Base-by-base conservation (phyloP, 225 moss, liverwort and hornwort species). In the Polytrichum commune region DNA sequence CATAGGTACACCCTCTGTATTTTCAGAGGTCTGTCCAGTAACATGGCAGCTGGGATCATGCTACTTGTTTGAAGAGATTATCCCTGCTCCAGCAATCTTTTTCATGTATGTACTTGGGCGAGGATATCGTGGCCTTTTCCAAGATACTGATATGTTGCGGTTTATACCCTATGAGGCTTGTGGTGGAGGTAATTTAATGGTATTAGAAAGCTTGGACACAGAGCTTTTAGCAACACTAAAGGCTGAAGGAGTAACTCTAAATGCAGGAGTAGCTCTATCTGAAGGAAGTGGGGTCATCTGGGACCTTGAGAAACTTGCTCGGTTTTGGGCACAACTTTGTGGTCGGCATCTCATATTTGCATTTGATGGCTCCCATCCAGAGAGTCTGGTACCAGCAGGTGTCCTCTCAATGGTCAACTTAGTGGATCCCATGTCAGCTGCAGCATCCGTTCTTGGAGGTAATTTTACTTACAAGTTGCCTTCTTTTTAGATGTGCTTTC, bases 31-130 rank as follows among this genome's bases (percentile, higher is more conserved):
- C 5, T 83, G 78, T 69, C 81, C 87, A 55, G 53, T 87, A 58
- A 83, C 85, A 27, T 96, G 95, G 95, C 93, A 93, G 82, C 90
- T 96, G 77, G 93, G 95, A 64, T 86, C 95, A 6, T 96, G 88
- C 73, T 93, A 93, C 74, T 86, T 96, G 63, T 93, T 93, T 82
- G 95, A 96, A 81, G 93, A 96, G 80, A 88, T 96, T 46, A 81
- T 93, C 32, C 82, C 85, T 55, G 90, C 91, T 32, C 93, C 93
- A 60, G 95, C 91, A 27, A 81, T 93, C 63, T 93, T 96, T 66
- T 87, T 95, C 69, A 85, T 95, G 68, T 95, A 92, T 74, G 90
- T 88, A 55, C 87, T 95, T 38, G 94, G 94, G 62, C 85, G 94
- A 80, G 87, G 92, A 20, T 95, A 95, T 72, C 90, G 89, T 62